A percentile compares a stretch with the other conserved stretches of the same genome.
phyloP scores from a whole-genome alignment of 768 basidiomycete genomes.

The Phanerodontia chrysosporium region DNA sequence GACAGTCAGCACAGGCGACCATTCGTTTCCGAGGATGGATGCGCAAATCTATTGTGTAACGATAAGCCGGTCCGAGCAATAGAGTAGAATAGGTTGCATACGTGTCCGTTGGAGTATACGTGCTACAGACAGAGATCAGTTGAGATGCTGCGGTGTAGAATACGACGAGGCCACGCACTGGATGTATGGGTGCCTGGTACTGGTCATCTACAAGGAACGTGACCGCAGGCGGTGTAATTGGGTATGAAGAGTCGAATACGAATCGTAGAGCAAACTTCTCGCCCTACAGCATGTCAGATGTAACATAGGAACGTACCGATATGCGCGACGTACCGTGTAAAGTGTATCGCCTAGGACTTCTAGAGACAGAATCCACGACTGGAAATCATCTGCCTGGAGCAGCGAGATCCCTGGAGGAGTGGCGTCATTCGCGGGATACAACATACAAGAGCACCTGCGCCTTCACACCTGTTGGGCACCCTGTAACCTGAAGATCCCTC shows the following conservation, averaged over 20 bases:
- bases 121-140: constrained; percentile 42
- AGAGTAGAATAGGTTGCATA: constrained; percentile 24
- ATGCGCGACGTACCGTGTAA: constrained; percentile 51
- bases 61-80: not conserved
- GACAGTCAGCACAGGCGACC: constrained; percentile 87
- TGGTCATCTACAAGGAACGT: constrained; percentile 72
- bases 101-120: constrained; percentile 85
- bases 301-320: not conserved
- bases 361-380: constrained; percentile 73
- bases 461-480: constrained; percentile 58
- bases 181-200: constrained; percentile 70
- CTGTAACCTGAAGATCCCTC: constrained; percentile 58
- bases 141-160: not conserved
- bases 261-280: constrained; percentile 79
- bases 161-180: constrained; percentile 43
- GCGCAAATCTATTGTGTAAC: constrained; percentile 66
- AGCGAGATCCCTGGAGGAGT: constrained; percentile 61
- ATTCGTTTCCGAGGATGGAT: constrained; percentile 84
- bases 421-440: not conserved
- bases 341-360: constrained; percentile 82
- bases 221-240: constrained; percentile 84
- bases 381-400: constrained; percentile 70
- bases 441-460: not conserved
- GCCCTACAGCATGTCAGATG: constrained; percentile 41
- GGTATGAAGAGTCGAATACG: constrained; percentile 77